A percentile compares a stretch with the other conserved stretches of the same genome.
These are phyloP conservation scores for Bocquillonia castaneifolia DNA, from an alignment of 441 rosid species.

Conservation along the genomic window DNA sequence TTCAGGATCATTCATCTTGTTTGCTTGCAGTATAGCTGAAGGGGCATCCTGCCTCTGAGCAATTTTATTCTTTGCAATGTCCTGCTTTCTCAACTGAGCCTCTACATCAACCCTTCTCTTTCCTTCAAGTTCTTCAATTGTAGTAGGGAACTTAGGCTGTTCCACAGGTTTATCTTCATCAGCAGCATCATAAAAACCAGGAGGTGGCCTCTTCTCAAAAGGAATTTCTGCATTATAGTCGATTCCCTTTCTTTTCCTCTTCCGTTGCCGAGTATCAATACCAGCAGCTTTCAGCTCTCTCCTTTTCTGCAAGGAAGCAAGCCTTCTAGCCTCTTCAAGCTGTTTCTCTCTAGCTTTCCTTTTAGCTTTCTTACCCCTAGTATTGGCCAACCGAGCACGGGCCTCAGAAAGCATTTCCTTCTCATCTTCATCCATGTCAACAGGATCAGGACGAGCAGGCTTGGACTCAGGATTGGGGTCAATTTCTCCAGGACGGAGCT, in stretches of 20 bases:
- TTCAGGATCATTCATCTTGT: constrained; percentile 95
- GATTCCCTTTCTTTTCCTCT: constrained; percentile 85
- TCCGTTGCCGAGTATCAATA: constrained; percentile 67
- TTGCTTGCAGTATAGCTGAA: constrained; percentile 87
- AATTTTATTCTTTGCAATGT: constrained; percentile 79
- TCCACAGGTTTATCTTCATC: constrained; percentile 89
- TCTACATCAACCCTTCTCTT: constrained; percentile 85
- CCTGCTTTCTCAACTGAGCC: constrained; percentile 84
- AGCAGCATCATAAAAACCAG: constrained; percentile 82
- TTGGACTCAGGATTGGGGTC: constrained; percentile 96
- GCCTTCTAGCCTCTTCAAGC: constrained; percentile 98
- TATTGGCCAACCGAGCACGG: constrained; percentile 90
- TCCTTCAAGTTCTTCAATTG: constrained; percentile 93
- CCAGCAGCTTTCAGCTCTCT: constrained; percentile 99
- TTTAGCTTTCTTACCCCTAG: constrained; percentile 94
- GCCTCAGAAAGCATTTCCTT: constrained; percentile 99
- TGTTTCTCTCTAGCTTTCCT: constrained; percentile 98
- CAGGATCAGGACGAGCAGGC: constrained; percentile 99
- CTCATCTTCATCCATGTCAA: constrained; percentile 99
- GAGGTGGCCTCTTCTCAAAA: constrained; percentile 93
- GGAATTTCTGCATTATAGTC: constrained; percentile 97
- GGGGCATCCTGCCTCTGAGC: constrained; percentile 95
- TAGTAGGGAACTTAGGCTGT: constrained; percentile 76
- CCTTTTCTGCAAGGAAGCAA: constrained; percentile 95
- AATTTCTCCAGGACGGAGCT: constrained; percentile 94